phyloP scores from a whole-genome alignment of 768 basidiomycete genomes.

The Panaeolus papilionaceus region DNA sequence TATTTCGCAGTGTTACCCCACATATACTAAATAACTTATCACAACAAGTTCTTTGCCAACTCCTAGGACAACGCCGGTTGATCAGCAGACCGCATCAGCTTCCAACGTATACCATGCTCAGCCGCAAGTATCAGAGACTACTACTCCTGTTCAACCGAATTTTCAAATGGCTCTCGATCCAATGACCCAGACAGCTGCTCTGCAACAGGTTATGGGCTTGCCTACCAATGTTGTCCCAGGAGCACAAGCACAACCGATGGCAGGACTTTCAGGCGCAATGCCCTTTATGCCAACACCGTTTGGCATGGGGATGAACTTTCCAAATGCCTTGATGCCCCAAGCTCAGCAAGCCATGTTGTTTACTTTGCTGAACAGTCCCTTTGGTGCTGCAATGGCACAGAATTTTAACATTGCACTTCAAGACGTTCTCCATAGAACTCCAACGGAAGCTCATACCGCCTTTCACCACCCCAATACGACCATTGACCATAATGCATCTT shows the following conservation, averaged over 20 bases:
- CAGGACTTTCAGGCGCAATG: slow-evolving; percentile 12
- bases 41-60: slow-evolving; percentile 68
- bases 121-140: background rate
- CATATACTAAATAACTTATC: slow-evolving; percentile 26
- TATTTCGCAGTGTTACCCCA: slow-evolving; percentile 19
- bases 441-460: slow-evolving; percentile 10
- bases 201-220: background rate
- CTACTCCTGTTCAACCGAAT: background rate
- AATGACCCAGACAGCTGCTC: slow-evolving; percentile 22
- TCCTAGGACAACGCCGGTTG: slow-evolving; percentile 61
- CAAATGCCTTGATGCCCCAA: slow-evolving; percentile 19
- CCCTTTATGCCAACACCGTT: slow-evolving; percentile 15
- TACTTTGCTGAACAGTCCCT: slow-evolving; percentile 7
- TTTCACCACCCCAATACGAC: background rate
- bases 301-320: slow-evolving; percentile 20
- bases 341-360: slow-evolving; percentile 12
- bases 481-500: background rate
- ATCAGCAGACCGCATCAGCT: slow-evolving; percentile 19
- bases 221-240: background rate
- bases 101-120: background rate
- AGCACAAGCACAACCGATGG: slow-evolving; percentile 15
- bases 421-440: background rate
- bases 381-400: slow-evolving; percentile 16
- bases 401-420: slow-evolving; percentile 8
- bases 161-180: slow-evolving; percentile 2